Percentiles rank a stretch among this genome's conserved stretches.
Evolutionary conservation across 208 protist species (phyloP).

Genomic region (Trichomonas tenax): DNA sequence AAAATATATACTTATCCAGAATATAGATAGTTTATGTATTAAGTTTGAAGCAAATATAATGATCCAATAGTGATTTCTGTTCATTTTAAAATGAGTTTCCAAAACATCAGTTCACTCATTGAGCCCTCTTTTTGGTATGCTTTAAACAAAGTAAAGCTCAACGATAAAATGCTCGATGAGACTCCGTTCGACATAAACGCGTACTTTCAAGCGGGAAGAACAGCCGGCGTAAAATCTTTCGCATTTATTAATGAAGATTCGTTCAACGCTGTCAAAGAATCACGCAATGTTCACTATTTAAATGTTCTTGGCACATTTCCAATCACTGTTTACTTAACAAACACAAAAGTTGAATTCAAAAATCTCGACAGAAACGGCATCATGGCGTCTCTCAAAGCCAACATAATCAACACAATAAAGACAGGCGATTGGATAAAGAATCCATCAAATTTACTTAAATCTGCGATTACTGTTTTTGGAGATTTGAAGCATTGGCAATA

Average conservation of each 20-base stretch:
- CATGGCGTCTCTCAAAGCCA: background rate
- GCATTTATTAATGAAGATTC: constrained; percentile 13
- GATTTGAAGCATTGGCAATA: constrained; percentile 81
- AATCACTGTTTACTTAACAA: background rate
- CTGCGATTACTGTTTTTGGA: constrained; percentile 65
- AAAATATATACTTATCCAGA: too few species aligned
- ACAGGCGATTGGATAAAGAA: constrained; percentile 27
- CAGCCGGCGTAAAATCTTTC: background rate
- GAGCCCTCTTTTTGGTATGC: constrained; percentile 12
- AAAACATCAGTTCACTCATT: background rate
- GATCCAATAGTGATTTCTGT: too few species aligned
- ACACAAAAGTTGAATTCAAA: background rate
- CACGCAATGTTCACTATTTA: background rate
- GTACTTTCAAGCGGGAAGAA: background rate
- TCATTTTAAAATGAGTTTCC: background rate
- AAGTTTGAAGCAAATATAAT: too few species aligned
- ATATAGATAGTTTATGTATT: too few species aligned
- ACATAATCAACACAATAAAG: background rate
- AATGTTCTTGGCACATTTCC: background rate
- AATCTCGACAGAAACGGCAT: background rate
- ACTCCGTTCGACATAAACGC: background rate
- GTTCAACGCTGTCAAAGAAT: background rate
- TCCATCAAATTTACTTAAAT: constrained; percentile 44
- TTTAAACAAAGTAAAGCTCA: background rate
- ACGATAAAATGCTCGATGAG: constrained; percentile 14